Evolutionary conservation across 305 asterid species (phyloP).

Genomic region (Petunia hybrid): DNA sequence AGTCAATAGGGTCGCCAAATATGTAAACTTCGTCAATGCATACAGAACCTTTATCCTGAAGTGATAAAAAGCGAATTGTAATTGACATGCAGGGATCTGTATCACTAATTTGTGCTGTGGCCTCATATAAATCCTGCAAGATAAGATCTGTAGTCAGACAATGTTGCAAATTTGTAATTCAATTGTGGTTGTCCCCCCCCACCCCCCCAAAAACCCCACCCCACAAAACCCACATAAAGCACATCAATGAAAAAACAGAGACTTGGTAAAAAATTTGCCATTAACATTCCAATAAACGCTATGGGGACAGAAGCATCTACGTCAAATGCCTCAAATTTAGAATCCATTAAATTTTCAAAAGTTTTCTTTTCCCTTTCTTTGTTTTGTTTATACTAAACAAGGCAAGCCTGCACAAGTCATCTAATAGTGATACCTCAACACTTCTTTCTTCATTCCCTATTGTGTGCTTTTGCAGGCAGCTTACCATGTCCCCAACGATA

Average conservation of each 20-base stretch:
- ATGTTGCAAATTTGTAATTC: not conserved
- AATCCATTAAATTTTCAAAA: not conserved
- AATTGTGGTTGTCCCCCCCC: not conserved
- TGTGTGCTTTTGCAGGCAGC: slow-evolving; percentile 46
- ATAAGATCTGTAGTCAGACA: slow-evolving; percentile 10
- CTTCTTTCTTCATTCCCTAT: slow-evolving; percentile 36
- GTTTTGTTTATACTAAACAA: slow-evolving; percentile 26
- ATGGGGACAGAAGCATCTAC: slow-evolving; percentile 6
- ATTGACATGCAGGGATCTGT: slow-evolving; percentile 73
- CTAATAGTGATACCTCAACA: slow-evolving; percentile 57
- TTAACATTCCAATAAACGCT: not conserved
- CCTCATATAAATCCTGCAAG: slow-evolving; percentile 85
- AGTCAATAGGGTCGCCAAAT: slow-evolving; percentile 66
- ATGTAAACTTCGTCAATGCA: slow-evolving; percentile 77
- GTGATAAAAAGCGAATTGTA: slow-evolving; percentile 80
- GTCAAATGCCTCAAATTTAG: not conserved
- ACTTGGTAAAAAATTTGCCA: not conserved
- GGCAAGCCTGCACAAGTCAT: slow-evolving; percentile 9
- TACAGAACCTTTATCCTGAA: slow-evolving; percentile 70
- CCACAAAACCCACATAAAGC: not conserved
- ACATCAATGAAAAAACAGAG: not conserved
- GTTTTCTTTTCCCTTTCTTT: not conserved
- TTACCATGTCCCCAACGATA: slow-evolving; percentile 34
- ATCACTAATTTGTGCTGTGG: slow-evolving; percentile 84
- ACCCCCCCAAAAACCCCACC: no score